A percentile compares a stretch with the other conserved stretches of the same genome.
Evolutionary conservation across 2,329 filamentous ascomycete genomes (phyloP).

Genomic region (Alternaria gaisen): DNA sequence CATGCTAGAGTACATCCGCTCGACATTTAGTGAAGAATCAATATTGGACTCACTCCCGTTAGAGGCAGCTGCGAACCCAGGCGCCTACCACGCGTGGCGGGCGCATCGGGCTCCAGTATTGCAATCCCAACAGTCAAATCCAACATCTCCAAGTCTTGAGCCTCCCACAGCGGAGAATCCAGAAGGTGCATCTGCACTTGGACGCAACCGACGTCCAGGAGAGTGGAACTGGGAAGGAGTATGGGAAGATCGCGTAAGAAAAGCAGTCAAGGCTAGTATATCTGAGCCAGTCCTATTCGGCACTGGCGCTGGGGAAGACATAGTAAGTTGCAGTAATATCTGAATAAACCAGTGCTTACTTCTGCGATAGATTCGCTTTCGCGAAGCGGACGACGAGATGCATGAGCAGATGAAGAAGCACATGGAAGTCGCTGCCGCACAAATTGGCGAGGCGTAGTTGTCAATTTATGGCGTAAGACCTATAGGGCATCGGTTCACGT

Average conservation of each 20-base stretch:
- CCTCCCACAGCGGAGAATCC: slow-evolving; percentile 22
- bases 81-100: slow-evolving; percentile 94
- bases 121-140: slow-evolving; percentile 31
- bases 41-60: slow-evolving; percentile 82
- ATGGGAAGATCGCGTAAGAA: slow-evolving; percentile 88
- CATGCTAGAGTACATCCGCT: slow-evolving; percentile 81
- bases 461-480: background rate
- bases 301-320: slow-evolving; percentile 70
- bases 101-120: slow-evolving; percentile 67
- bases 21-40: slow-evolving; percentile 78
- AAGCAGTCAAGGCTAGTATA: slow-evolving; percentile 77
- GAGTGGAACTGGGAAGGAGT: slow-evolving; percentile 99
- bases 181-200: slow-evolving; percentile 43
- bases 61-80: slow-evolving; percentile 84
- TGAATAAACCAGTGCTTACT: slow-evolving; percentile 13
- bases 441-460: slow-evolving; percentile 25
- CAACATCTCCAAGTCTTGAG: slow-evolving; percentile 38
- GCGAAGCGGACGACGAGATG: slow-evolving; percentile 45
- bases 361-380: slow-evolving; percentile 50
- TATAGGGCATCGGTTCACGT: background rate
- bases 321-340: slow-evolving; percentile 60
- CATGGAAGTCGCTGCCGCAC: slow-evolving; percentile 30
- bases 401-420: slow-evolving; percentile 44
- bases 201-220: slow-evolving; percentile 70
- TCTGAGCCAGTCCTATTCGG: slow-evolving; percentile 84